Evolutionary conservation across 768 basidiomycete genomes (phyloP), one percentile per base, ranked within the genome.

Genomic region (Termitomyces bulborhizus): DNA sequence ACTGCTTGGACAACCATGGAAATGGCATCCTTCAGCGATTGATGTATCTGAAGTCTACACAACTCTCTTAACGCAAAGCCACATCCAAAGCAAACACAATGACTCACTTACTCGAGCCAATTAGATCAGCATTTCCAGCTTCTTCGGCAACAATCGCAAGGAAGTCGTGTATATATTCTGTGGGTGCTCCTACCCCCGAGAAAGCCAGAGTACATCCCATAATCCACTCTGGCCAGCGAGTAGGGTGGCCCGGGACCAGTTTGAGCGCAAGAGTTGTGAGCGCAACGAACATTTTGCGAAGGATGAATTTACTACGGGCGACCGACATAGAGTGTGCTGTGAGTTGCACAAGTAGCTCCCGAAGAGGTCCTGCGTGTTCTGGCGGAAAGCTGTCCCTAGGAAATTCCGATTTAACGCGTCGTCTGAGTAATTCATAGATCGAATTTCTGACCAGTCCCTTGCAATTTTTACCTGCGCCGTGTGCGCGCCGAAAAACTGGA

Each of bases 401-500:
- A 45, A 21, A 39, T 11, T 34, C 18, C 5, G n/a, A 29, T 36
- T 44, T n/a, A 47, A 40, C 54, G 51, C 34, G 58, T 29, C 31
- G 9, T 29, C 26, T 9, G 37, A 18, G 31, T 16, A n/a, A 42
- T 34, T 27, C 2, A 32, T 11, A 16, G 6, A 36, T 24, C 27
- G 15, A 26, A 27, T 12, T 47, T 68, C 80, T 59, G 66, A 94
- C 93, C 93, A 96, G 68, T 96, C 94, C 59, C 94, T 76, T 13
- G 88, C 84, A 59, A 96, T 92, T 79, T 98, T 98, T 58, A 95
- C 90, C 65, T 95, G 92, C 2, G 88, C 83, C 0, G 92, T 97
- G 63, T 97, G 94, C 4, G 94, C 93, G 2, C 93, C 93, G 64
- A 93, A 96, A 77, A 96, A 98, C 67, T 94, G 89, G 9, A 96